Base-by-base conservation (phyloP, 495 filamentous ascomycete species). In the Geopyxis carbonaria region DNA sequence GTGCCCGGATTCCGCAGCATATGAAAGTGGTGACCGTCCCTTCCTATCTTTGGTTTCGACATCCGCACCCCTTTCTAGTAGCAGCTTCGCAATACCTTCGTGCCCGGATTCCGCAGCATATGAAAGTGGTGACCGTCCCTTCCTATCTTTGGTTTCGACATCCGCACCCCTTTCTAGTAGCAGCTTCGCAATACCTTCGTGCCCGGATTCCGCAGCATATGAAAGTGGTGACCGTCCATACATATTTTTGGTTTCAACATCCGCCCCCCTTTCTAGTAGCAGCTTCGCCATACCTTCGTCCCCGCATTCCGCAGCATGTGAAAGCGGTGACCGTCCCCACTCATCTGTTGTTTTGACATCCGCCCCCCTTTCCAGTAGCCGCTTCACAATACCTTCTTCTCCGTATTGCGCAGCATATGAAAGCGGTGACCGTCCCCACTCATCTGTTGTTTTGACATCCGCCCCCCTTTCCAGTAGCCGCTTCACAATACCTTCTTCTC, bases 211-310 rank as follows among this genome's bases (percentile, higher is more conserved):
- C 11, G 56, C 46, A 13, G 56, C 59, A 33, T 40, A 37, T 5
- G 43, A 56, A 2, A 61, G 38, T 29, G 57, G 51, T 23, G 59
- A 46, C 21, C 28, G 30, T 13, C 44, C 43, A 32, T 48, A 1
- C 1, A n/a, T 45, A 14, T 63, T 32, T 10, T 31, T 21, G 8
- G 35, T 35, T 15, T 46, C 46, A 6, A 53, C 38, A 8, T 47
- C 35, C 7, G 48, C 50, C 15, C 50, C 50, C 5, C 31, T 40
- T 20, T 39, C 46, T 7, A 56, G 22, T 18, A 53, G 43, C 15
- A 53, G 22, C 6, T 36, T 20, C 21, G 42, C 52, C 11, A 56
- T 24, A 15, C 30, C 24, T 20, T 34, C 40, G 23, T 32, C 27
- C 14, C 55, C 55, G n/a, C 40, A 35, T 15, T 40, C 32, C 7